phyloP scores from a whole-genome alignment of 228 moss, liverwort and hornwort genomes.

The Sphagnum magellanicum region DNA sequence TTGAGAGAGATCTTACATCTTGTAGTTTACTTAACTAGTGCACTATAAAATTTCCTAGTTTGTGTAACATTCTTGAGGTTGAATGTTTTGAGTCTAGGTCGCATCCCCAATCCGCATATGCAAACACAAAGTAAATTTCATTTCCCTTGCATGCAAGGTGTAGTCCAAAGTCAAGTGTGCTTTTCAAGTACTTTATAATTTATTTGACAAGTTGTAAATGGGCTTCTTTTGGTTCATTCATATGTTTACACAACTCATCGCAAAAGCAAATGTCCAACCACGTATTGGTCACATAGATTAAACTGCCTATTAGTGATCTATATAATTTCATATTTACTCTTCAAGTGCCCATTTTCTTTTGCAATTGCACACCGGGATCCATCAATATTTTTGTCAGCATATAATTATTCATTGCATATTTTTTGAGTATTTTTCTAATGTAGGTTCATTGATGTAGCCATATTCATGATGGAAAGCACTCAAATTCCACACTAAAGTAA shows the following conservation, averaged over 20 bases:
- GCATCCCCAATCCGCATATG: slow-evolving; percentile 1
- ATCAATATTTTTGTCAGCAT: background rate
- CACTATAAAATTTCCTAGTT: background rate
- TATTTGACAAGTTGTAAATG: background rate
- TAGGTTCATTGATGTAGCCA: background rate
- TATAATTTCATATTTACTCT: background rate
- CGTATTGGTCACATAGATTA: background rate
- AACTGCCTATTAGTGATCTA: background rate
- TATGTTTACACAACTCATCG: background rate
- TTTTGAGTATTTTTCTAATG: background rate
- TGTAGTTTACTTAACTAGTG: background rate
- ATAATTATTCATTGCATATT: background rate
- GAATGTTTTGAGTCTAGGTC: background rate
- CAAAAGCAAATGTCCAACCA: background rate
- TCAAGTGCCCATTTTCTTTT: background rate
- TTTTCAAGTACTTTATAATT: slow-evolving; percentile 2
- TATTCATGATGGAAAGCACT: background rate
- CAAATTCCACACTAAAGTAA: background rate
- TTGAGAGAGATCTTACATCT: background rate
- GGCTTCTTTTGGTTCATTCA: slow-evolving; percentile 2
- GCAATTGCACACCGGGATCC: background rate
- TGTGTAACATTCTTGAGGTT: background rate
- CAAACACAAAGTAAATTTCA: background rate
- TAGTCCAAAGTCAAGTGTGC: background rate
- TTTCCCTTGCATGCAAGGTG: background rate